Conservation (phyloP, 2,329 filamentous ascomycete genomes). For the Chaetomiaceae sp. region DNA sequence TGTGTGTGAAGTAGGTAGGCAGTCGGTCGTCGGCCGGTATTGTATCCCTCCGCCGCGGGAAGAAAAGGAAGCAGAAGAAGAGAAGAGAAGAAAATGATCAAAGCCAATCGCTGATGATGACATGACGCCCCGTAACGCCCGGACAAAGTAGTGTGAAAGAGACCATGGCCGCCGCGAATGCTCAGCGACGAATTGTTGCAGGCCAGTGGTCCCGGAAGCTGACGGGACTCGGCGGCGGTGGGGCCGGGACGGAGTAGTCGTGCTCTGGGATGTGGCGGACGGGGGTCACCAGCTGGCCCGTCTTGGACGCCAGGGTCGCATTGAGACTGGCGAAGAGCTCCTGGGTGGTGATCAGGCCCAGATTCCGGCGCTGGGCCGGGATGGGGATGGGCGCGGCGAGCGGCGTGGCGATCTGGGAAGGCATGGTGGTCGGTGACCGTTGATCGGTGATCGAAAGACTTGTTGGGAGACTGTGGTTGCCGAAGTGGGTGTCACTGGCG, state of each 20-base stretch:
- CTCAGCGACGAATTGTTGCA: slow-evolving; percentile 21
- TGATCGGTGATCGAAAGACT: background rate
- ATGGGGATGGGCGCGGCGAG: slow-evolving; percentile 45
- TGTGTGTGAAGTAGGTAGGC: no score
- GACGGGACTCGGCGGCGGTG: slow-evolving; percentile 60
- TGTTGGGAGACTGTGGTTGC: no score
- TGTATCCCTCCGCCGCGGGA: no score
- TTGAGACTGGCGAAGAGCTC: slow-evolving; percentile 52
- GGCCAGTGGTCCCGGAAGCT: slow-evolving; percentile 58
- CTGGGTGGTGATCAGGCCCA: slow-evolving; percentile 42
- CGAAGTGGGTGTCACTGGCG: background rate
- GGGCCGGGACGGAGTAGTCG: slow-evolving; percentile 61
- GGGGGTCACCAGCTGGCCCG: slow-evolving; percentile 41
- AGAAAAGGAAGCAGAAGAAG: no score
- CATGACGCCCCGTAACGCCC: slow-evolving; percentile 16
- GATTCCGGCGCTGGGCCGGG: slow-evolving; percentile 42
- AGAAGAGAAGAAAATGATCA: background rate
- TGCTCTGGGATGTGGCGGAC: slow-evolving; percentile 50
- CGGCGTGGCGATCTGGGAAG: slow-evolving; percentile 42
- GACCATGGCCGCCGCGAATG: background rate
- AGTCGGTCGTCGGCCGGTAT: no score
- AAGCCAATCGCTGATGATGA: slow-evolving; percentile 7
- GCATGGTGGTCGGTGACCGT: slow-evolving; percentile 32
- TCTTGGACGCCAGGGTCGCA: slow-evolving; percentile 44
- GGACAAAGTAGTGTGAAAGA: background rate